Percentiles rank a stretch among this genome's conserved stretches.
Conservation (phyloP, 2,329 filamentous ascomycete genomes). For the Trichoderma endophyticum region DNA sequence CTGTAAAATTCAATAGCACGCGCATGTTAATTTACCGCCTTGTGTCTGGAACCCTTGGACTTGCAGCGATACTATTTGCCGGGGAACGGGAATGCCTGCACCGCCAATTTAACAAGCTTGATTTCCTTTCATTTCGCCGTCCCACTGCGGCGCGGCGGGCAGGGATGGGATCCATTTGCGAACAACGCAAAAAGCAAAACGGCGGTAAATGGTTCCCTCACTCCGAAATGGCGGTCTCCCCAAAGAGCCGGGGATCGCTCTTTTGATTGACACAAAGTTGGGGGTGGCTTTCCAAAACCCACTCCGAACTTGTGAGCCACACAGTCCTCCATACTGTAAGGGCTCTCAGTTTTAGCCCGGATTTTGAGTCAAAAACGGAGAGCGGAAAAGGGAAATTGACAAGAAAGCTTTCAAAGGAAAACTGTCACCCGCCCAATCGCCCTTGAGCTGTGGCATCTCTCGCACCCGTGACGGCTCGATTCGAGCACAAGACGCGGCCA, state of each 20-base stretch:
- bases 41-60: neutral
- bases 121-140: neutral
- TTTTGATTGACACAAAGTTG: neutral
- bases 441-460: slow-evolving; percentile 4
- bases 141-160: neutral
- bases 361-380: neutral
- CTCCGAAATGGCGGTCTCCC: neutral
- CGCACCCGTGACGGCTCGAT: neutral
- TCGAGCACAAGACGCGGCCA: slow-evolving; percentile 1
- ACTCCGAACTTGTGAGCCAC: slow-evolving; percentile 1
- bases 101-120: slow-evolving; percentile 7
- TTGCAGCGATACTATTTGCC: neutral
- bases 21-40: neutral
- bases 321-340: neutral
- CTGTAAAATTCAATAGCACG: neutral
- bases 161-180: neutral
- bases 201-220: neutral
- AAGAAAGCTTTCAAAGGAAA: neutral
- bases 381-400: neutral
- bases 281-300: neutral
- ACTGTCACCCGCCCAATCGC: slow-evolving; percentile 9
- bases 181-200: neutral
- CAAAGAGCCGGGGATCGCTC: neutral
- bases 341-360: neutral
- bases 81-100: slow-evolving; percentile 5